Evolutionary conservation across 352 stramenopile species (phyloP), one percentile per base, ranked within the genome.

Genomic region (Phytophthora hibernalis): DNA sequence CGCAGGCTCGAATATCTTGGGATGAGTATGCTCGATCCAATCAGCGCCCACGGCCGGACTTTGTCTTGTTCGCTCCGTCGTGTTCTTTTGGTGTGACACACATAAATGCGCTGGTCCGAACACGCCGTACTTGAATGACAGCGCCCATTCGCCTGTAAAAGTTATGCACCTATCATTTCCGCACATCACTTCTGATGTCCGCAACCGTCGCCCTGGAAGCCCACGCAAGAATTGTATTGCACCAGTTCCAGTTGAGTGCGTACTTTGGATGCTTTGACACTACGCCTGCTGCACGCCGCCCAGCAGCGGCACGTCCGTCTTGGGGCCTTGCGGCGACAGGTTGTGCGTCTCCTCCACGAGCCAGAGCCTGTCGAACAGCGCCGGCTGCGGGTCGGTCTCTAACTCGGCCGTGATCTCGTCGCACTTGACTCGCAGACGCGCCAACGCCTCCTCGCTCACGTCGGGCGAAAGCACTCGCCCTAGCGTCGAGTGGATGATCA

Each of bases 401-500:
- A 92, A 49, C 33, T 73, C 50, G 33, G 77, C 45, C 2, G 83
- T 90, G 38, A 92, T 70, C 26, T 68, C 71, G n/a, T 87, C 76
- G 51, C 85, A 93, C 52, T 73, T 72, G n/a, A 50, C 68, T 16
- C 77, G 74, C 24, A 91, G 54, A 7, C 37, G 38, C 3, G 65
- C 45, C 16, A 93, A 51, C 0, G 70, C 65, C 1, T 79, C 72
- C 1, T 65, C 49, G 15, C 74, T 61, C 0, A 88, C 67, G 21
- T 84, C 70, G 1, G 81, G 77, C 21, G 79, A 67, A 35, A 93
- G 47, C 31, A 93, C 61, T 2, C 85, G 76, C 2, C 76, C 80
- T 24, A 93, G 60, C 24, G 85, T 93, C 65, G 79, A 73, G 69
- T 93, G 85, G 68, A 91, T 86, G 72, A 93, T 91, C 16, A 75